phyloP scores from a whole-genome alignment of 2,329 filamentous ascomycete genomes.

The Pseudogymnoascus sp. region DNA sequence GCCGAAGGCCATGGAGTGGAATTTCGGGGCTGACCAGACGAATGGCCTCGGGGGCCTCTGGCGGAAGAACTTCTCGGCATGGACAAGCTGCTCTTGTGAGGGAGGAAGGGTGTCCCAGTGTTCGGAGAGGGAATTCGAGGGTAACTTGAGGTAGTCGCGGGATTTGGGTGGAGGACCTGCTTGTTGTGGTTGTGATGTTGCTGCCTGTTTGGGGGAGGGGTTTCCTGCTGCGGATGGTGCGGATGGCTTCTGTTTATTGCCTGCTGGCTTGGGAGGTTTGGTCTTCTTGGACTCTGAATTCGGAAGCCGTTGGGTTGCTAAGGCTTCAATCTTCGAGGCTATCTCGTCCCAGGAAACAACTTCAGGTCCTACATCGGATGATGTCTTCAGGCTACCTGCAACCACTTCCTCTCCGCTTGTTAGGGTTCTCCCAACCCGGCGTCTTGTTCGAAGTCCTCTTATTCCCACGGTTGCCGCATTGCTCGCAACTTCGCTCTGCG shows the following conservation, averaged over 20 bases:
- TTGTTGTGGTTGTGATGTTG: neutral
- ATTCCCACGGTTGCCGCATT: neutral
- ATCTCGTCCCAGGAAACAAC: constrained; percentile 8
- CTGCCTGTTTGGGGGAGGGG: neutral
- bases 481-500: neutral
- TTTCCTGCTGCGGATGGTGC: neutral
- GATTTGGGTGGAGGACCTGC: neutral
- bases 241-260: neutral
- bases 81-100: constrained; percentile 33
- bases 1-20: constrained; percentile 48
- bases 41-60: constrained; percentile 39
- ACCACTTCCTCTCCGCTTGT: neutral
- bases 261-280: neutral
- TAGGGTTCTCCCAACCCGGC: neutral
- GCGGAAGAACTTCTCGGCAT: constrained; percentile 38
- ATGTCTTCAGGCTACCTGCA: neutral
- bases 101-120: constrained; percentile 45
- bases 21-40: constrained; percentile 51
- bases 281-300: neutral
- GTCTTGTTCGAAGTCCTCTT: constrained; percentile 6
- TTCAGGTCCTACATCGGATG: neutral
- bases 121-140: constrained; percentile 29
- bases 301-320: neutral
- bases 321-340: neutral
- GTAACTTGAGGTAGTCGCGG: constrained; percentile 11